Conservation (phyloP, 2,329 filamentous ascomycete species). For the Dothideomycetes sp. region DNA sequence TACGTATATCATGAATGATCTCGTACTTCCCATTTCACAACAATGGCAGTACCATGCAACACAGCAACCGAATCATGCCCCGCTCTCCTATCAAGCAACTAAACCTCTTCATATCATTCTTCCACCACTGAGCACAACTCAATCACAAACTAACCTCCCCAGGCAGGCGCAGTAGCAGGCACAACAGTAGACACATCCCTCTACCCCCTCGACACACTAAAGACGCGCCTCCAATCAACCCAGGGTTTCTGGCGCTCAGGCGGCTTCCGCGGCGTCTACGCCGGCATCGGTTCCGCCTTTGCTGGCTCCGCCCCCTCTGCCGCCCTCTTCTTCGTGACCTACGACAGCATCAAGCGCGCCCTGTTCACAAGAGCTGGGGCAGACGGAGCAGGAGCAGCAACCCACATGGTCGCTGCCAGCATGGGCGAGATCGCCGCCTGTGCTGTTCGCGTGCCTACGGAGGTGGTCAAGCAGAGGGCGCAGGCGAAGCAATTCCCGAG, state of each 20-base stretch:
- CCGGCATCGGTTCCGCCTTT: constrained; percentile 78
- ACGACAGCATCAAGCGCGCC: constrained; percentile 18
- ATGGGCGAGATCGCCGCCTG: constrained; percentile 88
- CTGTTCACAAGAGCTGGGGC: background rate
- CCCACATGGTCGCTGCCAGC: constrained; percentile 76
- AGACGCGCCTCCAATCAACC: constrained; percentile 86
- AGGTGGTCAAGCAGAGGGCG: constrained; percentile 93
- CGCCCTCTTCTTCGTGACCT: constrained; percentile 72
- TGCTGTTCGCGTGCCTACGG: constrained; percentile 82
- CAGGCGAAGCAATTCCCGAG: constrained; percentile 76
- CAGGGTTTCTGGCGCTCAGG: constrained; percentile 69
- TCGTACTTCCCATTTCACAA: too few species aligned
- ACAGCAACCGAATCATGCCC: too few species aligned
- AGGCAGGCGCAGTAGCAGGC: constrained; percentile 83
- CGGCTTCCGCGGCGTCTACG: constrained; percentile 86
- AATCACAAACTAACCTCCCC: constrained; percentile 6
- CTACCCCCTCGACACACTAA: constrained; percentile 96
- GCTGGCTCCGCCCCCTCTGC: constrained; percentile 89
- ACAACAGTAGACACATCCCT: constrained; percentile 94
- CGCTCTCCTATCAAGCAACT: background rate
- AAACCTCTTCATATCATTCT: background rate
- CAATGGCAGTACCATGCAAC: too few species aligned
- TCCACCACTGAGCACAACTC: background rate
- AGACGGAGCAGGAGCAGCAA: constrained; percentile 20
- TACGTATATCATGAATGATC: too few species aligned